phyloP scores from a whole-genome alignment of 2,329 filamentous ascomycete genomes.

The Monosporascus cannonballus region DNA sequence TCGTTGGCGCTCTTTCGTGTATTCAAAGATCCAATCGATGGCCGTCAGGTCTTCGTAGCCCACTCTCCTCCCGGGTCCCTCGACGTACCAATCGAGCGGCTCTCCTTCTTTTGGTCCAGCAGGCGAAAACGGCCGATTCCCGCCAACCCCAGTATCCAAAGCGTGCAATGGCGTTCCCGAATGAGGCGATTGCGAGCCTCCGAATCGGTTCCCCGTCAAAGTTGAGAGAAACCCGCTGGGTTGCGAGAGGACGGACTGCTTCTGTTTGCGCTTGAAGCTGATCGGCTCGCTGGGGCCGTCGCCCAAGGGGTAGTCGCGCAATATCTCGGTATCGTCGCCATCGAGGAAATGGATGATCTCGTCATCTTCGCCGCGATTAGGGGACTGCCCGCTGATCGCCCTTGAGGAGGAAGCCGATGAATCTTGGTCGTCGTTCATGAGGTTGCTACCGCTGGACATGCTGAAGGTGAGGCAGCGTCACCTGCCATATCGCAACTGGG shows the following conservation, averaged over 20 bases:
- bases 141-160: constrained; percentile 10
- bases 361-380: constrained; percentile 28
- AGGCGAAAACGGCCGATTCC: constrained; percentile 7
- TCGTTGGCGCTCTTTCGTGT: constrained; percentile 89
- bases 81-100: constrained; percentile 76
- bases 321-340: constrained; percentile 27
- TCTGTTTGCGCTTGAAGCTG: constrained; percentile 68
- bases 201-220: constrained; percentile 33
- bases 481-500: constrained; percentile 20
- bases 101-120: constrained; percentile 38
- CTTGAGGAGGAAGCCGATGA: constrained; percentile 20
- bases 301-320: constrained; percentile 52
- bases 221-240: constrained; percentile 44
- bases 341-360: constrained; percentile 22
- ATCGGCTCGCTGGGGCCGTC: constrained; percentile 44
- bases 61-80: constrained; percentile 82
- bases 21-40: constrained; percentile 99
- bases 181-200: constrained; percentile 13
- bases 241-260: constrained; percentile 38
- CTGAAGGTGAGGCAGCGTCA: constrained; percentile 16
- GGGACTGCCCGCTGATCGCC: constrained; percentile 13
- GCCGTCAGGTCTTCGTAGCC: constrained; percentile 95
- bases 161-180: constrained; percentile 17
- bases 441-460: constrained; percentile 25
- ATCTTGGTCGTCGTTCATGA: constrained; percentile 17